These are phyloP conservation scores for Erythrophleum fordii DNA, from an alignment of 306 rosid genomes.

Conservation along the genomic window DNA sequence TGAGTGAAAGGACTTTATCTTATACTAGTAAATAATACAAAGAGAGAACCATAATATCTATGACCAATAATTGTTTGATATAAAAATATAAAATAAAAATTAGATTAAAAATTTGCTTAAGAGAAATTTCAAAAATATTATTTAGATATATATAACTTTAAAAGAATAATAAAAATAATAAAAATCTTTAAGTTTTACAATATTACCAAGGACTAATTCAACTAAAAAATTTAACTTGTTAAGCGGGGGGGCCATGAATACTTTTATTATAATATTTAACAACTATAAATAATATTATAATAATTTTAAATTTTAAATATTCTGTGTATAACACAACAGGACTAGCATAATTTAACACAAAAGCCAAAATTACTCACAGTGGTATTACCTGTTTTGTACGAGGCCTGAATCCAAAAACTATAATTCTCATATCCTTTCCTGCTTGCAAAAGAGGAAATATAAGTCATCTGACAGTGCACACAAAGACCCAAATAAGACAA, in stretches of 20 bases:
- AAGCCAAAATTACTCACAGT: slow-evolving; percentile 13
- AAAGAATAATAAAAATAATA: no score
- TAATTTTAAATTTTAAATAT: no score
- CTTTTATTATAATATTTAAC: neutral
- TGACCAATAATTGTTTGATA: neutral
- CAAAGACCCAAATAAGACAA: neutral
- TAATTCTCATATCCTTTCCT: slow-evolving; percentile 97
- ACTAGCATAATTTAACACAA: no score
- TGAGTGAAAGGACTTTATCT: neutral
- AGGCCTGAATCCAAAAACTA: slow-evolving; percentile 90
- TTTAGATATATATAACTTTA: neutral
- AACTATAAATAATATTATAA: no score
- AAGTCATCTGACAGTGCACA: slow-evolving; percentile 7
- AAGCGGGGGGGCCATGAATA: neutral
- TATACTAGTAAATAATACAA: no score
- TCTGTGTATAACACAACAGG: no score
- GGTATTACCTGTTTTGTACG: slow-evolving; percentile 83
- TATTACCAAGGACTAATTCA: no score
- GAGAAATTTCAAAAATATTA: no score
- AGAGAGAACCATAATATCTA: neutral
- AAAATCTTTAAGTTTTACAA: no score
- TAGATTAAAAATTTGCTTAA: no score
- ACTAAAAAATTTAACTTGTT: no score
- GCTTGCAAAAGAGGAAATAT: slow-evolving; percentile 43
- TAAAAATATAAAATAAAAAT: no score